Evolutionary conservation across 2,329 filamentous ascomycete species (phyloP).

Genomic region (Diplodia sapinea): DNA sequence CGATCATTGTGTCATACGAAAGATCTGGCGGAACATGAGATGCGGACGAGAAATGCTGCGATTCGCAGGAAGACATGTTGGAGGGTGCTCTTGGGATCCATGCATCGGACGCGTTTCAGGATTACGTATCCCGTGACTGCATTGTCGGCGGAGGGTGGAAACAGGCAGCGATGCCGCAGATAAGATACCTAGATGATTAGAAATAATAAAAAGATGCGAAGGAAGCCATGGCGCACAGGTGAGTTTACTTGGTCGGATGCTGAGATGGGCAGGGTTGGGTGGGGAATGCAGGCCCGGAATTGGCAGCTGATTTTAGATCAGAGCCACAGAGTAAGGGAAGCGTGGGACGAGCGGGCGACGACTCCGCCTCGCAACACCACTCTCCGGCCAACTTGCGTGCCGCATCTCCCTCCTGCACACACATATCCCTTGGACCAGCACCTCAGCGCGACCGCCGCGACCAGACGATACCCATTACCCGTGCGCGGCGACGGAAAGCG

Average conservation of each 20-base stretch:
- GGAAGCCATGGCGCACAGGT: background rate
- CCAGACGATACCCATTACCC: background rate
- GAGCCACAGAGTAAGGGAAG: constrained; percentile 23
- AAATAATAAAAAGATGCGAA: constrained; percentile 10
- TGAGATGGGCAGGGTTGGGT: background rate
- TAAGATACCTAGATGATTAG: constrained; percentile 19
- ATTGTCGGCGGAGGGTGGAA: background rate
- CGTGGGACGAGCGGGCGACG: constrained; percentile 8
- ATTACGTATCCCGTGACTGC: constrained; percentile 21
- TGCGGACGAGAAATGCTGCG: background rate
- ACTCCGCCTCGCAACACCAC: constrained; percentile 32
- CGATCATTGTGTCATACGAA: constrained; percentile 62
- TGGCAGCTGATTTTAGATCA: constrained; percentile 28
- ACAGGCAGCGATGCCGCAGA: constrained; percentile 2
- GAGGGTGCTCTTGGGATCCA: background rate
- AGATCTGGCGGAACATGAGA: background rate
- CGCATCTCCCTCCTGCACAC: constrained; percentile 4
- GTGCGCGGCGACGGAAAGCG: constrained; percentile 11
- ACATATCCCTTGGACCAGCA: background rate
- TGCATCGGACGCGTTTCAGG: constrained; percentile 19
- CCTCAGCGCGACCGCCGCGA: constrained; percentile 8
- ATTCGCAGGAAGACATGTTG: background rate
- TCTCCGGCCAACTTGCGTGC: constrained; percentile 11
- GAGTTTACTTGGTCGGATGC: background rate
- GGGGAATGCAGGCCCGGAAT: constrained; percentile 6